Evolutionary conservation across 148 eudicot species (phyloP), one percentile per base, ranked within the genome.

Genomic region (Fagopyrum homotropicum): DNA sequence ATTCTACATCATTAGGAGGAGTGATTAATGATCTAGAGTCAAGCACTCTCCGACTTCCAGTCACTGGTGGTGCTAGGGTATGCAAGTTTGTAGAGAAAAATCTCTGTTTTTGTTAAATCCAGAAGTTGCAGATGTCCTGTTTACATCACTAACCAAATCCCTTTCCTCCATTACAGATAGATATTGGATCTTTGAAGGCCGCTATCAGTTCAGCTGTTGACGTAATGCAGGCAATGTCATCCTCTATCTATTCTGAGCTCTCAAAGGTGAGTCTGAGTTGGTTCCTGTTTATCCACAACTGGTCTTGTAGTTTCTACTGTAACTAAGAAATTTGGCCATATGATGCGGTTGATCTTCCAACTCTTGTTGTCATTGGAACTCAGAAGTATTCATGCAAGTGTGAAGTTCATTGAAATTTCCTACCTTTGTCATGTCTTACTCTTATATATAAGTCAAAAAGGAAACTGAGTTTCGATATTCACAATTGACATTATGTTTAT

Each of bases 1-100:
- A 95, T 79, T 78, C 84, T 51, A 79, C 77, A 77, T 85, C 88
- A 76, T 77, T 95, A 81, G 82, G 84, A 57, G 87, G 80, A 68
- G 91, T 84, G 19, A 88, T 84, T 75, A 83, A 84, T 49, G 93
- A 92, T 85, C 87, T 95, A 63, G 85, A 88, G 80, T 88, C 96
- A 11, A 86, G 96, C 85, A 95, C 91, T 55, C 83, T 95, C 74
- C 90, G 91, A 54, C 84, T 92, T 84, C 98, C 97, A 22, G 76
- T 95, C 61, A 88, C 96, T 54, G 90, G 85, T 78, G 89, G 92
- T 63, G 93, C 98, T 77, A 90, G 59, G 86, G 98, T 95, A 89
- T 73, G 83, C 11, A 85, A 76, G 76, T 89, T 95, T 29, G 89
- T 86, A 76, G 84, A 83, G 9, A 55, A 55, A 22, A 16, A 55